Evolutionary conservation across 2,329 filamentous ascomycete genomes (phyloP).

Genomic region (Colletotrichum trifolii): DNA sequence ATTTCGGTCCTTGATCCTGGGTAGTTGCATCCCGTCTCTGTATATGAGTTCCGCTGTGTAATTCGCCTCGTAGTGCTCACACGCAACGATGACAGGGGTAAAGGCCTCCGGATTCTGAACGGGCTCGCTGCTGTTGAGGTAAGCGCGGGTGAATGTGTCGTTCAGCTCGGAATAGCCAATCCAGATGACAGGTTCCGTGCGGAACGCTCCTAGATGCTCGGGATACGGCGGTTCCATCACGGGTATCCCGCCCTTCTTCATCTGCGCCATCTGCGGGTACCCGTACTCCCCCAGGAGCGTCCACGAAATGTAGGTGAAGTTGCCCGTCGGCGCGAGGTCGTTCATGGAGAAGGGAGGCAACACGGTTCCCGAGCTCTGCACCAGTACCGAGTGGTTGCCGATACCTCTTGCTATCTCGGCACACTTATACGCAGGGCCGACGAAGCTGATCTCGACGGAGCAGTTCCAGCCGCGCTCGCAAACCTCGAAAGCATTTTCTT

Average conservation of each 20-base stretch:
- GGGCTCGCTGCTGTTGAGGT: constrained; percentile 17
- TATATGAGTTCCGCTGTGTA: constrained; percentile 45
- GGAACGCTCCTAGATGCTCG: constrained; percentile 44
- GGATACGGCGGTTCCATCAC: constrained; percentile 38
- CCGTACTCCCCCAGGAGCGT: constrained; percentile 45
- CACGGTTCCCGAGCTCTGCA: constrained; percentile 36
- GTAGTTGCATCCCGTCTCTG: constrained; percentile 40
- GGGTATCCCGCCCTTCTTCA: constrained; percentile 43
- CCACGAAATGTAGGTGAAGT: constrained; percentile 46
- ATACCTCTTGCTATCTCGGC: constrained; percentile 35
- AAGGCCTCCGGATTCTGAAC: constrained; percentile 40
- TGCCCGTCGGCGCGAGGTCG: constrained; percentile 42
- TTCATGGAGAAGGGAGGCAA: constrained; percentile 42
- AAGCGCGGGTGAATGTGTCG: constrained; percentile 37
- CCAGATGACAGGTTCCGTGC: constrained; percentile 48
- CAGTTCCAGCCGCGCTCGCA: constrained; percentile 49
- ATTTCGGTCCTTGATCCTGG: constrained; percentile 37
- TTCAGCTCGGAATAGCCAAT: constrained; percentile 45
- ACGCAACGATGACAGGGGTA: constrained; percentile 46
- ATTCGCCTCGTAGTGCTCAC: constrained; percentile 47
- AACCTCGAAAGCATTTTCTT: constrained; percentile 44
- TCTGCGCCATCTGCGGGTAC: constrained; percentile 39
- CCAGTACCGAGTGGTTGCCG: constrained; percentile 32
- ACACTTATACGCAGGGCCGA: constrained; percentile 50
- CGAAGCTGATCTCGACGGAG: constrained; percentile 45